Conservation (phyloP, 352 stramenopile genomes). For the Phytophthora pisi region DNA sequence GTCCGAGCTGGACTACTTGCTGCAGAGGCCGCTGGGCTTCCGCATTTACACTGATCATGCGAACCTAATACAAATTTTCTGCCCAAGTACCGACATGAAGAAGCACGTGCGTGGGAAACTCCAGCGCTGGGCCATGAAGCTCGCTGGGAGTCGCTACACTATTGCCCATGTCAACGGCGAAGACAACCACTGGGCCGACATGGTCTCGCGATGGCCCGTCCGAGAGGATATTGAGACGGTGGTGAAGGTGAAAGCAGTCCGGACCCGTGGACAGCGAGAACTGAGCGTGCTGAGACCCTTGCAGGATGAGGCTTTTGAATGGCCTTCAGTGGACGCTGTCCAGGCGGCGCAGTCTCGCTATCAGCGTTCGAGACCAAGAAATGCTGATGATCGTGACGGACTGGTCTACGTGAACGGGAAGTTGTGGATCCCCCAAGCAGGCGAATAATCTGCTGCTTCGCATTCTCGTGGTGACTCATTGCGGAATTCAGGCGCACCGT, state of each 20-base stretch:
- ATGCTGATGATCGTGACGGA: not conserved
- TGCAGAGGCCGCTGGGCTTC: not conserved
- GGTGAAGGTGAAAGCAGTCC: not conserved
- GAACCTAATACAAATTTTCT: not conserved
- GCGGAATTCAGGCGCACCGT: conserved; percentile 4
- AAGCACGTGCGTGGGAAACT: conserved; percentile 6
- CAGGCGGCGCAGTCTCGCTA: not conserved
- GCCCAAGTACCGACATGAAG: not conserved
- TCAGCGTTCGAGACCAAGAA: not conserved
- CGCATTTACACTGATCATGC: not conserved
- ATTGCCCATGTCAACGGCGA: not conserved
- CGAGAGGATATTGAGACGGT: not conserved
- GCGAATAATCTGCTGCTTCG: not conserved
- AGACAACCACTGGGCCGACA: not conserved
- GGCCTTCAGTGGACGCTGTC: not conserved
- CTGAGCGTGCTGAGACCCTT: not conserved
- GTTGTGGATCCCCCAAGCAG: not conserved
- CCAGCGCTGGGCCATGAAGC: conserved; percentile 3
- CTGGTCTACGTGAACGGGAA: not conserved
- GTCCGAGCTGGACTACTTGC: not conserved
- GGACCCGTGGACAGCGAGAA: not conserved
- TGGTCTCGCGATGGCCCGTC: not conserved
- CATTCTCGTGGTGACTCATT: conserved; percentile 1
- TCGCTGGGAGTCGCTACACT: not conserved
- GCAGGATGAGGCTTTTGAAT: not conserved